These are phyloP conservation scores for Acarospora socialis DNA, from an alignment of 2,329 filamentous ascomycete genomes.

Conservation along the genomic window DNA sequence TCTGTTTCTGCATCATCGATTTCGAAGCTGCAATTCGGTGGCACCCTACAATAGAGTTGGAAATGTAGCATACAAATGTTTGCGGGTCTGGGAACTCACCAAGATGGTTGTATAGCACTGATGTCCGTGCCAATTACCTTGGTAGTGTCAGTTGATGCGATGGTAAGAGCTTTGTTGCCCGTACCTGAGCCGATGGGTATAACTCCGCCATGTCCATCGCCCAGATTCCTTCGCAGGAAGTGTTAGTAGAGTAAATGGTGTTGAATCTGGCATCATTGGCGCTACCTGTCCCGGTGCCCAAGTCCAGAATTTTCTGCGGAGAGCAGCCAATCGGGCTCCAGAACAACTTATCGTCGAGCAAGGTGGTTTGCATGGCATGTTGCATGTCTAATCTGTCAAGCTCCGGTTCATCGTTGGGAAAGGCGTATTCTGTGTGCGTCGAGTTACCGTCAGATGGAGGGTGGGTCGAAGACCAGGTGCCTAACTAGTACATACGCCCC, in stretches of 20 bases:
- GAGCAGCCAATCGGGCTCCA: slow-evolving; percentile 7
- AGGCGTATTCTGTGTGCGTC: not conserved
- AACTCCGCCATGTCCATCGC: not conserved
- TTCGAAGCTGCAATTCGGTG: not conserved
- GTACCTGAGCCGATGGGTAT: not conserved
- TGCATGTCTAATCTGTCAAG: slow-evolving; percentile 10
- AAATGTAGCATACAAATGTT: not conserved
- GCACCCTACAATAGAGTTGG: not conserved
- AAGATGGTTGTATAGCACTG: not conserved
- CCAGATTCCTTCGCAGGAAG: not conserved
- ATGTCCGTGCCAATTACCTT: not conserved
- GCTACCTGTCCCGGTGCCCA: slow-evolving; percentile 11
- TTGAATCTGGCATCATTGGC: not conserved
- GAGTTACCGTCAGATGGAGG: not conserved
- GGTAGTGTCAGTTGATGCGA: not conserved
- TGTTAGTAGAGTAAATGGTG: not conserved
- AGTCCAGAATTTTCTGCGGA: slow-evolving; percentile 8
- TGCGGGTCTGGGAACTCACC: no score
- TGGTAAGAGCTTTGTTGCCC: not conserved
- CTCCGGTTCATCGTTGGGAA: slow-evolving; percentile 4
- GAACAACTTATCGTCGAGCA: slow-evolving; percentile 8
- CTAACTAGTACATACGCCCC: not conserved
- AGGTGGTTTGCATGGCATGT: slow-evolving; percentile 9
- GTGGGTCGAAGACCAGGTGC: not conserved
- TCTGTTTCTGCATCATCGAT: not conserved